Evolutionary conservation across 1,139 yeast species (phyloP).

Genomic region (Geotrichum bryndzae): DNA sequence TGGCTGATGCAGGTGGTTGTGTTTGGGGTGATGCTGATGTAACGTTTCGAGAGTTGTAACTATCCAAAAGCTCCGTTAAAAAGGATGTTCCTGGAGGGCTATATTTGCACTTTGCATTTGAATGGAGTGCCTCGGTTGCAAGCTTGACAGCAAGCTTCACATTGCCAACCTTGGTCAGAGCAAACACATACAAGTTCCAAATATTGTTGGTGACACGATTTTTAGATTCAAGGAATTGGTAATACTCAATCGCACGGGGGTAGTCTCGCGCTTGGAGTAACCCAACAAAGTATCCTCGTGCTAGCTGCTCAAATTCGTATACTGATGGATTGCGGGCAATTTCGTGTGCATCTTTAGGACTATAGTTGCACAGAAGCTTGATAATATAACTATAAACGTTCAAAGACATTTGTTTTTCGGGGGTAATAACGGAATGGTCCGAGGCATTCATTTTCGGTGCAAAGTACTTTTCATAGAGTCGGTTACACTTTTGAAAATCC

Average conservation of each 20-base stretch:
- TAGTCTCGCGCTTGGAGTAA: constrained; percentile 9
- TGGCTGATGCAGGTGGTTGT: not conserved
- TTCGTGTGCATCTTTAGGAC: constrained; percentile 7
- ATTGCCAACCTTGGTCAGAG: not conserved
- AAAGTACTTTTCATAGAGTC: constrained; percentile 2
- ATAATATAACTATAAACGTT: constrained; percentile 12
- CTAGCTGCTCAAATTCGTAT: not conserved
- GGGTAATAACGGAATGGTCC: not conserved
- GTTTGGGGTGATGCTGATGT: not conserved
- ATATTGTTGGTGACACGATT: not conserved
- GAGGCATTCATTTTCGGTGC: not conserved
- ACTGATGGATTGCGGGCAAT: constrained; percentile 4
- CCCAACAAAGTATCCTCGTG: constrained; percentile 5
- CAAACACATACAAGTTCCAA: constrained; percentile 10
- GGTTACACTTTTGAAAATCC: constrained; percentile 6
- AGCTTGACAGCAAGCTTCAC: constrained; percentile 5
- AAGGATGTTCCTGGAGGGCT: not conserved
- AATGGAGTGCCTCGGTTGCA: constrained; percentile 6
- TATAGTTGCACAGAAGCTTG: constrained; percentile 3
- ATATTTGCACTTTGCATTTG: not conserved
- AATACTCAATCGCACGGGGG: constrained; percentile 1
- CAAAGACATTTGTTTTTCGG: constrained; percentile 3
- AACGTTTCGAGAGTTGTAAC: not conserved
- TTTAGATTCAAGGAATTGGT: not conserved
- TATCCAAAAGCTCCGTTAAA: not conserved